Base-by-base conservation (phyloP, 2,329 filamentous ascomycete genomes). In the Fonsecaea nubica region DNA sequence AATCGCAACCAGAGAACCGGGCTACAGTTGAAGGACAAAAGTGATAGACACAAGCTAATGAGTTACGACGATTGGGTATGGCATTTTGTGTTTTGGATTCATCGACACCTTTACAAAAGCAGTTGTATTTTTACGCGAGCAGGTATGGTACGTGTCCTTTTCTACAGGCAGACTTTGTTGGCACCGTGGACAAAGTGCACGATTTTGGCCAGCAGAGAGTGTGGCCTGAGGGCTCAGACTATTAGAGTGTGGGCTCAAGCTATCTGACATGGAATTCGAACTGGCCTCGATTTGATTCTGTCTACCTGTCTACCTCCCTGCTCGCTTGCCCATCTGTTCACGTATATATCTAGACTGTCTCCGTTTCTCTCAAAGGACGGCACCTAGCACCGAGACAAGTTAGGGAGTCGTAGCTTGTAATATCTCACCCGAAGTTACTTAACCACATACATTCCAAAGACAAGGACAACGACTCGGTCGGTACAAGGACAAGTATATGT, bases 31-130 rank as follows among this genome's bases (percentile, higher is more conserved):
- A 9, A 21, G 42, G 18, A 50, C 21, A 50, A 9, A 50, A 25
- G 21, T 25, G 18, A 25, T 21, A 50, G 45, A 25, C 45, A 12
- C 45, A 50, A 50, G 18, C 4, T 50, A 50, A 50, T 25, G 45
- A 50, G 45, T 50, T 50, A 50, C 4, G 45, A 50, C 18, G 21
- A 50, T 50, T 50, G 45, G 45, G 45, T 50, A 25, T 25, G 45
- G 45, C 45, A 50, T 50, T 25, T 25, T 12, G 18, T 50, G 45
- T 25, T 50, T 50, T 25, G 45, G 7, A 50, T 25, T 25, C 45
- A 25, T 50, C 9, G 45, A 25, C 45, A 30, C 18, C 8, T 50
- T 50, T 50, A 25, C 9, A 21, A 50, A 50, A 50, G 45, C 18
- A 12, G 25, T 10, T 50, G 45, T 50, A 50, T 12, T 25, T 50